Percentiles rank a stretch among this genome's conserved stretches.
Conservation (phyloP, 129 eudicot species). For the Erigeron canadensis region DNA sequence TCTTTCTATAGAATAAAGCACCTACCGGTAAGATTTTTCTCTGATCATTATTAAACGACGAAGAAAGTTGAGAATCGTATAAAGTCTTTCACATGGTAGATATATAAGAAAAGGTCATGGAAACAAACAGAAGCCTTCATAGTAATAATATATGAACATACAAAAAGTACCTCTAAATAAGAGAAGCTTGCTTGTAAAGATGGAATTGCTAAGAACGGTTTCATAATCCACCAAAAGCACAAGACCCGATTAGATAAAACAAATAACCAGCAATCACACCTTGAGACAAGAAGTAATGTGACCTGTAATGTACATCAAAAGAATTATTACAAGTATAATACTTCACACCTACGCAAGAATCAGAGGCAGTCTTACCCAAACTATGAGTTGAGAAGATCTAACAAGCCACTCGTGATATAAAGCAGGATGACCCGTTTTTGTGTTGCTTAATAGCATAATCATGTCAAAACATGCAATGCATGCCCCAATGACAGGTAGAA, state of each 20-base stretch:
- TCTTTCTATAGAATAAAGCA: too few species aligned
- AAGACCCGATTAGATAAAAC: slow-evolving; percentile 46
- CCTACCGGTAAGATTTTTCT: too few species aligned
- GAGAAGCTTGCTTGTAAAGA: slow-evolving; percentile 51
- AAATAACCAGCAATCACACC: slow-evolving; percentile 39
- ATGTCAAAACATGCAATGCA: slow-evolving; percentile 53
- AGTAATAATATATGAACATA: too few species aligned
- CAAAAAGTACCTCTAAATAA: slow-evolving; percentile 48
- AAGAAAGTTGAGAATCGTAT: too few species aligned
- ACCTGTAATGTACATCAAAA: slow-evolving; percentile 40
- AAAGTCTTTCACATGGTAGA: too few species aligned
- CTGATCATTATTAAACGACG: too few species aligned
- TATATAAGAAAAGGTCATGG: too few species aligned
- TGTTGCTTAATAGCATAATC: slow-evolving; percentile 37
- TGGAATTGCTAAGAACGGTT: slow-evolving; percentile 51
- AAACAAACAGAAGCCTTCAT: too few species aligned
- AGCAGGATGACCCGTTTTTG: slow-evolving; percentile 33
- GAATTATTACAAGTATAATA: neutral
- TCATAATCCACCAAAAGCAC: slow-evolving; percentile 76
- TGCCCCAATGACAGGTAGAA: slow-evolving; percentile 62
- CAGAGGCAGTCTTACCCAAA: slow-evolving; percentile 57
- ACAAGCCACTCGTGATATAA: slow-evolving; percentile 65
- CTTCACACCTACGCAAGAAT: neutral
- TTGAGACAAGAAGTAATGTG: slow-evolving; percentile 46
- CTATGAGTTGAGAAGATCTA: slow-evolving; percentile 49